These are phyloP conservation scores for Panus rudis DNA, from an alignment of 768 basidiomycete genomes.

Conservation along the genomic window DNA sequence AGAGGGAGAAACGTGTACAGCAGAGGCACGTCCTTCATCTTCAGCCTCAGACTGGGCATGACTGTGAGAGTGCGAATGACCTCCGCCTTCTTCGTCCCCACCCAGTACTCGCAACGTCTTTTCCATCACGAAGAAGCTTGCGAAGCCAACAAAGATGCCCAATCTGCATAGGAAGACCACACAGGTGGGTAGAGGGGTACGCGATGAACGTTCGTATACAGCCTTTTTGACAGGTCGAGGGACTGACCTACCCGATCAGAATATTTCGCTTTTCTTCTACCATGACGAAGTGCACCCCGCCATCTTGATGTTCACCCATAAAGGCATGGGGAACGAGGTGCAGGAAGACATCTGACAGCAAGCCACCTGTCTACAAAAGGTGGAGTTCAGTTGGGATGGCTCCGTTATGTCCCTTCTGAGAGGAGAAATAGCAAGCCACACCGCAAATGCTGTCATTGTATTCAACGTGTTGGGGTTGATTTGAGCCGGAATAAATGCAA, in stretches of 20 bases:
- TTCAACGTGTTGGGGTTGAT: constrained; percentile 82
- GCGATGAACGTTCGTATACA: too few relatives aligned
- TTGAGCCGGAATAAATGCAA: constrained; percentile 87
- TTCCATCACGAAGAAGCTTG: constrained; percentile 90
- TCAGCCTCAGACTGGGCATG: constrained; percentile 44
- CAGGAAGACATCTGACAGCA: constrained; percentile 88
- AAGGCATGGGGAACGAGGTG: constrained; percentile 90
- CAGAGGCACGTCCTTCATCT: constrained; percentile 36
- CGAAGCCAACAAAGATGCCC: constrained; percentile 81
- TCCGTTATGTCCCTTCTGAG: too few relatives aligned
- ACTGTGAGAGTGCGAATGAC: constrained; percentile 51
- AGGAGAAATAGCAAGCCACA: constrained; percentile 42
- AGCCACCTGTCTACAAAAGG: constrained; percentile 64
- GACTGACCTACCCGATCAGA: constrained; percentile 62
- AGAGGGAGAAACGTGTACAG: constrained; percentile 32
- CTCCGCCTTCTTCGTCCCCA: constrained; percentile 41
- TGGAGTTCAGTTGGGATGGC: too few relatives aligned
- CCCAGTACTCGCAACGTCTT: constrained; percentile 81
- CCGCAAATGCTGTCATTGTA: constrained; percentile 92
- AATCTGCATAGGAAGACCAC: constrained; percentile 36
- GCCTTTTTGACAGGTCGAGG: too few relatives aligned
- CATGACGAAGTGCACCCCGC: constrained; percentile 69
- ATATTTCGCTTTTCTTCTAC: constrained; percentile 92
- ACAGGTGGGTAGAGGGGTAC: not conserved
- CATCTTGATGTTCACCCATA: constrained; percentile 77